Conservation (phyloP, 1,139 yeast species). For the Taphrina wiesneri region DNA sequence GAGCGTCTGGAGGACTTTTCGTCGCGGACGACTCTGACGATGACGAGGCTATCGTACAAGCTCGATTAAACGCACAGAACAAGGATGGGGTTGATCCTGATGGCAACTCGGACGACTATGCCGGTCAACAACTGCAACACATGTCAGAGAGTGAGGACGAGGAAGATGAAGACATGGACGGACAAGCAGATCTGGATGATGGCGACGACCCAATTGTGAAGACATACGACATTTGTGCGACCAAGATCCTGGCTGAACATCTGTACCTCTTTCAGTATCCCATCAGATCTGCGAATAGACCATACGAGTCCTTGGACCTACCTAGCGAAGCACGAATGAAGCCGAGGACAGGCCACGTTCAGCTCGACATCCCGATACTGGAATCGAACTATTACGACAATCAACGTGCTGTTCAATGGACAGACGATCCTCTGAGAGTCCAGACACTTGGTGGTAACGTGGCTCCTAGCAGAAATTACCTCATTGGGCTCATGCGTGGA, state of each 20-base stretch:
- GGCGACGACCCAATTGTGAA: slow-evolving; percentile 67
- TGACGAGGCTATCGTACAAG: slow-evolving; percentile 13
- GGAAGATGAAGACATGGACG: slow-evolving; percentile 7
- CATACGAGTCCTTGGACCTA: slow-evolving; percentile 48
- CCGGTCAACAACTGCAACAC: slow-evolving; percentile 5
- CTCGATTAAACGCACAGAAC: neutral
- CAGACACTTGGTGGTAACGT: slow-evolving; percentile 25
- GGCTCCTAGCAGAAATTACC: neutral
- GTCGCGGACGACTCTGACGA: slow-evolving; percentile 22
- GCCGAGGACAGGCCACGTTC: slow-evolving; percentile 60
- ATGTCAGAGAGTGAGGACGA: slow-evolving; percentile 3
- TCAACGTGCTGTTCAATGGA: slow-evolving; percentile 34
- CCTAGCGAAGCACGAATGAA: slow-evolving; percentile 61
- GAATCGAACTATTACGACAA: slow-evolving; percentile 54
- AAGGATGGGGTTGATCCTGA: neutral
- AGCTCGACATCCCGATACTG: slow-evolving; percentile 70
- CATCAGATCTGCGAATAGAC: slow-evolving; percentile 59
- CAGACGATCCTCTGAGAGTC: slow-evolving; percentile 14
- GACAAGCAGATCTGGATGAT: slow-evolving; percentile 41
- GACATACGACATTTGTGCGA: slow-evolving; percentile 66
- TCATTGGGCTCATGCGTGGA: slow-evolving; percentile 7
- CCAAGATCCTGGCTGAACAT: slow-evolving; percentile 44
- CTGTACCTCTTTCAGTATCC: slow-evolving; percentile 68
- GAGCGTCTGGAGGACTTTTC: slow-evolving; percentile 29
- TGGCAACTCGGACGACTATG: neutral